Percentiles rank a stretch among this genome's conserved stretches.
These are phyloP conservation scores for Phytophthora pisi DNA, from an alignment of 352 stramenopile genomes.

Conservation along the genomic window DNA sequence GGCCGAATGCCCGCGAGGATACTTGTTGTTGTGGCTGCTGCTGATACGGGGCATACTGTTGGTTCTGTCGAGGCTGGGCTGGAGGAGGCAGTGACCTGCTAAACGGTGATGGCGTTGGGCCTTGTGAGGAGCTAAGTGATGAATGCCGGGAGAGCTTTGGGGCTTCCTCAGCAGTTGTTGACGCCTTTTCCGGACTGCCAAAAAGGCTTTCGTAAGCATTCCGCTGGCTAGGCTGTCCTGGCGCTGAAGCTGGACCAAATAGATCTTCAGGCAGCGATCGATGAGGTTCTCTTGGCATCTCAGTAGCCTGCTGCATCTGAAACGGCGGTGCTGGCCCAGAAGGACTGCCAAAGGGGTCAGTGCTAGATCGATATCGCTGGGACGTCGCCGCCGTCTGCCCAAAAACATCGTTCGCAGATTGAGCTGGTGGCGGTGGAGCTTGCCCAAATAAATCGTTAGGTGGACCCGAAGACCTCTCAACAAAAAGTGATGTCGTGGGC, in stretches of 20 bases:
- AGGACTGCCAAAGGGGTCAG: constrained; percentile 39
- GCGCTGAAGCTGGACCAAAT: constrained; percentile 43
- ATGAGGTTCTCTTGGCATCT: constrained; percentile 22
- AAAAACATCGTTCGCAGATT: constrained; percentile 22
- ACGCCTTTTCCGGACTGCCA: constrained; percentile 32
- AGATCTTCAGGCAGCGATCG: constrained; percentile 40
- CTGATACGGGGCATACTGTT: constrained; percentile 28
- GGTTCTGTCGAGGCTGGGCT: constrained; percentile 25
- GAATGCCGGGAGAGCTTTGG: constrained; percentile 38
- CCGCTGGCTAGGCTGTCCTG: constrained; percentile 36
- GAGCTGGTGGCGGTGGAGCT: constrained; percentile 1
- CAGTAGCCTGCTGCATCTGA: constrained; percentile 31
- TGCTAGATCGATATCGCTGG: constrained; percentile 31
- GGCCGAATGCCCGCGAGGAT: constrained; percentile 34
- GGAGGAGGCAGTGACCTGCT: constrained; percentile 22
- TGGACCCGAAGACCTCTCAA: constrained; percentile 1
- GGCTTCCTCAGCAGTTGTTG: constrained; percentile 2
- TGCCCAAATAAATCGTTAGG: constrained; percentile 33
- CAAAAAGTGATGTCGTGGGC: constrained; percentile 16
- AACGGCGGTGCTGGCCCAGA: constrained; percentile 33
- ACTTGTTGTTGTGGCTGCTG: constrained; percentile 26
- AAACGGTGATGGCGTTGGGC: constrained; percentile 28
- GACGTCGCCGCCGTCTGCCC: constrained; percentile 8
- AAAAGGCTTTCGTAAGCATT: constrained; percentile 56
- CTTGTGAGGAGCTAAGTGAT: constrained; percentile 57